phyloP scores from a whole-genome alignment of 768 basidiomycete species.

The Hericium rajendrae region DNA sequence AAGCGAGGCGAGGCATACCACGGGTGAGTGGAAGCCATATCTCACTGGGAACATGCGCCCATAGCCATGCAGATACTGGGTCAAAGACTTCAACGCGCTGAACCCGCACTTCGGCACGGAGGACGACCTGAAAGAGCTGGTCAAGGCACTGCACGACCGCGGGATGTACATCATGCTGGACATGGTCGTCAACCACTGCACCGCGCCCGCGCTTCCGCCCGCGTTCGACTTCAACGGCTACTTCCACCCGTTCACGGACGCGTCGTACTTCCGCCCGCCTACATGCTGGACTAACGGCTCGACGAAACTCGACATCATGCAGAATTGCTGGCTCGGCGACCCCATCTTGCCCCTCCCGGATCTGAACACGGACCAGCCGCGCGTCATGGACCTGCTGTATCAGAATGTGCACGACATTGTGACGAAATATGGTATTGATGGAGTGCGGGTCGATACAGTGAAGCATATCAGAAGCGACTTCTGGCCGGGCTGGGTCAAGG shows the following conservation, averaged over 20 bases:
- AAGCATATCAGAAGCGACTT: conserved; percentile 46
- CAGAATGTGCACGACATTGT: conserved; percentile 40
- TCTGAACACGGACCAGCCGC: conserved; percentile 43
- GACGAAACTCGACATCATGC: conserved; percentile 32
- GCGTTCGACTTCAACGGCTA: conserved; percentile 8
- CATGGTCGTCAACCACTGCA: conserved; percentile 54
- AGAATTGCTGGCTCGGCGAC: conserved; percentile 56
- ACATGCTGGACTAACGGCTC: conserved; percentile 34
- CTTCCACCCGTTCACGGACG: conserved; percentile 24
- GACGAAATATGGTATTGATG: conserved; percentile 38
- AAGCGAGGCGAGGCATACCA: conserved; percentile 51
- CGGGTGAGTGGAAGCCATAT: conserved; percentile 26
- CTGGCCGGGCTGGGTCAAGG: conserved; percentile 40
- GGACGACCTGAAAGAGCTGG: conserved; percentile 41
- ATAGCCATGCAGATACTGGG: conserved; percentile 35
- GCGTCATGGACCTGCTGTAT: conserved; percentile 33
- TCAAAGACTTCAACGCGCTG: conserved; percentile 34
- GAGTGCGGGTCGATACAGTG: conserved; percentile 49
- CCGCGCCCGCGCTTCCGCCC: conserved; percentile 21
- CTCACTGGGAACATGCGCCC: neutral
- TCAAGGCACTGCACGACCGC: conserved; percentile 35
- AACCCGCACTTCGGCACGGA: conserved; percentile 45
- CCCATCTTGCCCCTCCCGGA: conserved; percentile 41
- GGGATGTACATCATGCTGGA: conserved; percentile 59
- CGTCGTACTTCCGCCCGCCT: conserved; percentile 28